These are phyloP conservation scores for Lactifluus subvellereus DNA, from an alignment of 768 basidiomycete species.

Conservation along the genomic window DNA sequence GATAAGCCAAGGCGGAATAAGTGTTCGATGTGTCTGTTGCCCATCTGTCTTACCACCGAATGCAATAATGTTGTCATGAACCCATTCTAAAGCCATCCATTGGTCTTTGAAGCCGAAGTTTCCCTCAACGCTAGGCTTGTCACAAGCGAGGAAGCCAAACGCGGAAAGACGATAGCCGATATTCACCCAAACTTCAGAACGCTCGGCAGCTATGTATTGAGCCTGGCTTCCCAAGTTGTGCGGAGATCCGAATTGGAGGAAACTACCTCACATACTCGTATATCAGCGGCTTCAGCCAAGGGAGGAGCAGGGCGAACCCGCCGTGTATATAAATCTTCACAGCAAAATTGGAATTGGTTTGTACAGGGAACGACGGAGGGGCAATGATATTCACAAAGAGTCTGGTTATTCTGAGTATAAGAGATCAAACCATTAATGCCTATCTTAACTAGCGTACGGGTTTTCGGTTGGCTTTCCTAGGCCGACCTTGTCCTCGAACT, in stretches of 20 bases:
- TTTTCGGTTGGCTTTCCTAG: slow-evolving; percentile 64
- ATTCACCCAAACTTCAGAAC: slow-evolving; percentile 69
- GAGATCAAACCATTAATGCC: background rate
- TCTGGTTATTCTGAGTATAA: slow-evolving; percentile 30
- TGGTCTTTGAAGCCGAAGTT: slow-evolving; percentile 86
- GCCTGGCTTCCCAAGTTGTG: slow-evolving; percentile 56
- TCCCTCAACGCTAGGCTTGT: slow-evolving; percentile 53
- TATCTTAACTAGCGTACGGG: slow-evolving; percentile 38
- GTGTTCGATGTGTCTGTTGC: background rate
- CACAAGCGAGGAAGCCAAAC: slow-evolving; percentile 69
- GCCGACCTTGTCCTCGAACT: slow-evolving; percentile 57
- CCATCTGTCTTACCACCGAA: slow-evolving; percentile 55
- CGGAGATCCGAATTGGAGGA: slow-evolving; percentile 74
- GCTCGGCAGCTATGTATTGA: slow-evolving; percentile 58
- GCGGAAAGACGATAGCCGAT: slow-evolving; percentile 72
- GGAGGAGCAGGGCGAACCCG: slow-evolving; percentile 40
- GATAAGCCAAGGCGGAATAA: background rate
- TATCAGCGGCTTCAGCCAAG: background rate
- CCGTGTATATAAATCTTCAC: slow-evolving; percentile 77
- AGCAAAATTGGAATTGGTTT: slow-evolving; percentile 41
- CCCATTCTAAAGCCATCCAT: slow-evolving; percentile 72
- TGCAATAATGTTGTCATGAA: slow-evolving; percentile 55
- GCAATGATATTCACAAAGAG: slow-evolving; percentile 60
- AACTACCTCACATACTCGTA: slow-evolving; percentile 36
- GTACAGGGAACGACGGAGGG: slow-evolving; percentile 48